Base-by-base conservation (phyloP, 1,284 basidiomycete genomes). In the Puccinia coronata region DNA sequence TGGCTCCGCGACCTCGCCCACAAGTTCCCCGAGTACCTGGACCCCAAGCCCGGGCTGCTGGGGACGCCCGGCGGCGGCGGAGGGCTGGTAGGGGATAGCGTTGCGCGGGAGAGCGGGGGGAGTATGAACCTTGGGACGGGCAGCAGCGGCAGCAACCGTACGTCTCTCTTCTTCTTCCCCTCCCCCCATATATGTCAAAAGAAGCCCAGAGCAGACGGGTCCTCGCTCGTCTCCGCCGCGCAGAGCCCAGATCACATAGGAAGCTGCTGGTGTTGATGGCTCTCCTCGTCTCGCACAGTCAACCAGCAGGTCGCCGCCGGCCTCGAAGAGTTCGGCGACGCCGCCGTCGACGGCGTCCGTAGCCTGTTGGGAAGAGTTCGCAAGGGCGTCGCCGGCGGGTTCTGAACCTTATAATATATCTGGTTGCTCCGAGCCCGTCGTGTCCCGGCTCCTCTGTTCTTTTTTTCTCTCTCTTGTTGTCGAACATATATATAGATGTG, bases 311-410 rank as follows among this genome's bases (percentile, higher is more conserved):
- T 95, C 86, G 90, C 92, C 31, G 92, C 92, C 0, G 85, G 86
- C 20, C 90, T 95, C 82, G 90, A 92, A 83, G 94, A 94, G 12
- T 84, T 87, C 43, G 86, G 87, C 0, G 88, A 88, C 47, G 87
- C 87, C 1, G 85, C 88, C 28, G 83, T 87, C 23, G 88, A 88
- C 84, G 94, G 94, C 2, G 92, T 96, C 55, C 90, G 91, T 85
- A 93, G 90, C 86, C 88, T 98, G 83, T 88, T 96, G 84, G 94
- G 92, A 23, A 95, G 92, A 86, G 92, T 97, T 65, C 92, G 91
- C 87, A 93, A 94, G 85, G 92, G 92, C 0, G 94, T 96, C 67
- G 94, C 9, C 81, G 83, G 18, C 53, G 84, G 82, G 51, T 84
- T 82, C 25, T 78, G n/a, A n/a, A n/a, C n/a, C n/a, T n/a, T n/a